These are phyloP conservation scores for Lichtheimia ornata DNA, from an alignment of 371 early-diverging fungal species.

Conservation along the genomic window DNA sequence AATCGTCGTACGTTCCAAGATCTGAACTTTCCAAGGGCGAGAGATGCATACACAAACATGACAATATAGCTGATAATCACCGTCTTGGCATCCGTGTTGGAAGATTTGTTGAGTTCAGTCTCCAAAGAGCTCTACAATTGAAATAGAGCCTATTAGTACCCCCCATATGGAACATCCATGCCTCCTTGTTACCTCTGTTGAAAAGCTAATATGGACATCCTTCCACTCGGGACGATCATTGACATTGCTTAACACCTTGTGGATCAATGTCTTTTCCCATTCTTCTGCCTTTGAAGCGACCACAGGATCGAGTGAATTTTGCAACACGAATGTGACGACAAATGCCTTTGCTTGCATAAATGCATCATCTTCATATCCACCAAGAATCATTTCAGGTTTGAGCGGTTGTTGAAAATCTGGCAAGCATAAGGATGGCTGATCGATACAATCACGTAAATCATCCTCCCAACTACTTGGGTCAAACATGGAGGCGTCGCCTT, in stretches of 20 bases:
- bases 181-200: slow-evolving; percentile 58
- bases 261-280: slow-evolving; percentile 63
- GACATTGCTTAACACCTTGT: slow-evolving; percentile 39
- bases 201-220: slow-evolving; percentile 62
- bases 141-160: neutral
- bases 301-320: slow-evolving; percentile 55
- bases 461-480: slow-evolving; percentile 47
- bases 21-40: slow-evolving; percentile 61
- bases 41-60: slow-evolving; percentile 77
- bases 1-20: slow-evolving; percentile 52
- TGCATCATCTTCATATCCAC: slow-evolving; percentile 55
- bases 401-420: slow-evolving; percentile 70
- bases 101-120: slow-evolving; percentile 67
- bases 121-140: slow-evolving; percentile 58
- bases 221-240: slow-evolving; percentile 49
- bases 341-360: slow-evolving; percentile 58
- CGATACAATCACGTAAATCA: slow-evolving; percentile 51
- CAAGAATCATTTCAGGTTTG: slow-evolving; percentile 71
- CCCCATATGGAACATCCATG: neutral
- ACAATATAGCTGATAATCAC: slow-evolving; percentile 67
- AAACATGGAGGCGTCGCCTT: slow-evolving; percentile 55
- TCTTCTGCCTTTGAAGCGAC: slow-evolving; percentile 50
- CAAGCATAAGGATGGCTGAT: slow-evolving; percentile 61
- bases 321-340: slow-evolving; percentile 68
- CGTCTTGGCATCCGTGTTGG: slow-evolving; percentile 66